Evolutionary conservation across 495 filamentous ascomycete genomes (phyloP), one percentile per base, ranked within the genome.

Genomic region (Lepraria neglecta): DNA sequence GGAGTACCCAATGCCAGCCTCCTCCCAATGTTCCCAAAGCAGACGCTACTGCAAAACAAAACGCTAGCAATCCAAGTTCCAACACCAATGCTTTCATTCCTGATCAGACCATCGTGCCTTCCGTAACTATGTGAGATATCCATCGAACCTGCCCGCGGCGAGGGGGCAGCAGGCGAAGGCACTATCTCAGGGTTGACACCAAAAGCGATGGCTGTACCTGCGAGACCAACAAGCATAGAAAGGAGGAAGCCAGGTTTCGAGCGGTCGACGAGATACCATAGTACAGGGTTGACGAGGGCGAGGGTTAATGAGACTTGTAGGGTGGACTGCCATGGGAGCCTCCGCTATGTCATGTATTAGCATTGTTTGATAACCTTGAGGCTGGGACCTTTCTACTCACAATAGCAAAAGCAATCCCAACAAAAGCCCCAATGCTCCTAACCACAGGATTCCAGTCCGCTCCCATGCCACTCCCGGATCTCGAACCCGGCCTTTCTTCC

Each of bases 381-480:
- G 57, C 44, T 52, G 52, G 11, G 43, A 24, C 17, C 40, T 62
- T 21, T 46, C 35, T 21, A 77, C 84, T 72, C 78, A 92, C 88
- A 78, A 98, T 96, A 19, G 94, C 94, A 77, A 96, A 97, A 21
- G 91, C 91, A 72, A 98, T 94, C 14, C 94, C 94, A 28, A 96
- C 84, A 74, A 98, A 97, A 17, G 90, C 91, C 43, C 94, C 95
- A 46, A 97, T 85, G 62, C 91, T 89, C 58, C 94, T 79, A 21
- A 97, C 84, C 11, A 88, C 87, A 35, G 87, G 82, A 45, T 85
- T 85, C 92, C 90, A 97, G 62, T 90, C 88, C 2, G 81, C 78
- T n/a, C 76, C 78, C 30, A 68, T 17, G 56, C 48, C 55, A 52
- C 57, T 58, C 42, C 52, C 56, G 19, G 71, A 70, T 11, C 71